Base-by-base conservation (phyloP, 495 filamentous ascomycete species). In the Evansstolkia leycettana region DNA sequence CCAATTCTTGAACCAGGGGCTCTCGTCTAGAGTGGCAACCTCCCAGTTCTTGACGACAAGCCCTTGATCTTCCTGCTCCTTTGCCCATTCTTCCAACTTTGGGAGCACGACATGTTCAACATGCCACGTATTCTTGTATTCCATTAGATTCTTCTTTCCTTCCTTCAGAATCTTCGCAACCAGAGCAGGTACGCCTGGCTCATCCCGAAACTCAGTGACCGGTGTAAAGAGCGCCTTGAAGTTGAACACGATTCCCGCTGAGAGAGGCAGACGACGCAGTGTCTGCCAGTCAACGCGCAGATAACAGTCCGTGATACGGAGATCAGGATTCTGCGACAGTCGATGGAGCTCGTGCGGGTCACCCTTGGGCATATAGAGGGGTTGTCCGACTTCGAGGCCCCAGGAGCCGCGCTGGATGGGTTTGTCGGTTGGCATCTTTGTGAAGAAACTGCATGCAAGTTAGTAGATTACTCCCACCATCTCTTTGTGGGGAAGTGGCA, bases 261-360 rank as follows among this genome's bases (percentile, higher is more conserved):
- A 82, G 3, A 94, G 55, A 2, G 87, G 87, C 1, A 94, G 62
- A 17, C 87, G 72, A 9, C 87, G 75, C 12, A 94, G 67, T 0
- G 87, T 94, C 57, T 94, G 87, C 83, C 85, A 90, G 52, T 94
- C 87, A 2, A 90, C 85, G n/a, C 87, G 74, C 10, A 94, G 68
- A 37, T 78, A 57, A 43, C 80, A 65, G 15, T 82, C 72, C 0
- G 69, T 62, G n/a, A 79, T 45, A 5, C 48, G 54, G 5, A 90
- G 55, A 5, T 64, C 43, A 1, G 70, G 57, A 31, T 73, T 52
- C 46, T 89, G 84, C 1, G 48, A 40, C 7, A 60, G 43, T 14
- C 81, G 70, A 33, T 70, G 55, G 25, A 54, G 45, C 45, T 74
- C 75, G 37, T 86, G 78, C 0, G 78, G 76, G 44, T 86, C 68